These are phyloP conservation scores for Crithidia thermophila DNA, from an alignment of 208 protist genomes.

Conservation along the genomic window DNA sequence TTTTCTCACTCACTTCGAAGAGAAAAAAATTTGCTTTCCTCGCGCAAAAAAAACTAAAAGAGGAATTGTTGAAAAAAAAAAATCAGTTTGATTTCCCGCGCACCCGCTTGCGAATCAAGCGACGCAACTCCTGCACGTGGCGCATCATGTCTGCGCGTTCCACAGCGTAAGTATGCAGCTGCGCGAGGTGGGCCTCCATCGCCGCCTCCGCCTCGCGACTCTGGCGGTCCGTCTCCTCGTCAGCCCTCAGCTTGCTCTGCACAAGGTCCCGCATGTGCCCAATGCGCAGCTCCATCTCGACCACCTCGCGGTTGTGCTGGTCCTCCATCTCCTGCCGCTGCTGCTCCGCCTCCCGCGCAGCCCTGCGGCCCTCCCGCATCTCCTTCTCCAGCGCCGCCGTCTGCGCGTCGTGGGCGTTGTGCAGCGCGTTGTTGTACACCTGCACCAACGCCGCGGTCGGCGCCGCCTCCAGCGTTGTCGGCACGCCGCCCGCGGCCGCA, in stretches of 20 bases:
- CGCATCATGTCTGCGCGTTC: conserved; percentile 38
- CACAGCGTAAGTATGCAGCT: conserved; percentile 34
- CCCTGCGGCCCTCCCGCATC: not conserved
- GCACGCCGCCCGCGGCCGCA: not conserved
- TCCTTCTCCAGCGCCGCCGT: conserved; percentile 14
- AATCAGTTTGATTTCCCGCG: conserved; percentile 10
- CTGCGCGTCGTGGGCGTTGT: not conserved
- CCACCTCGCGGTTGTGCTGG: conserved; percentile 14
- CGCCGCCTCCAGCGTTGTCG: not conserved
- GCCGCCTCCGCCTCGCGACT: conserved; percentile 44
- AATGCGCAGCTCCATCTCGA: conserved; percentile 40
- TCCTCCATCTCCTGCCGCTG: conserved; percentile 17
- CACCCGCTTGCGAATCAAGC: conserved; percentile 34
- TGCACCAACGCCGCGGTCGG: conserved; percentile 13
- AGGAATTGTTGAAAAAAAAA: not conserved
- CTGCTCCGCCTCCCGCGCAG: not conserved
- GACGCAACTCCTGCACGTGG: conserved; percentile 46
- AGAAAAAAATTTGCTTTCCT: not conserved
- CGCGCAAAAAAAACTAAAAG: conserved; percentile 2
- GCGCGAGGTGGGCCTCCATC: conserved; percentile 42
- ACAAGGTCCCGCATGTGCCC: conserved; percentile 53
- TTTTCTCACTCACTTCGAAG: not conserved
- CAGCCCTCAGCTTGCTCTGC: conserved; percentile 57
- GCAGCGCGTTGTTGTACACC: conserved; percentile 10
- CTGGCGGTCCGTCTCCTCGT: conserved; percentile 56